These are phyloP conservation scores for Trypanosoma avium DNA, from an alignment of 208 protist genomes.

Conservation along the genomic window DNA sequence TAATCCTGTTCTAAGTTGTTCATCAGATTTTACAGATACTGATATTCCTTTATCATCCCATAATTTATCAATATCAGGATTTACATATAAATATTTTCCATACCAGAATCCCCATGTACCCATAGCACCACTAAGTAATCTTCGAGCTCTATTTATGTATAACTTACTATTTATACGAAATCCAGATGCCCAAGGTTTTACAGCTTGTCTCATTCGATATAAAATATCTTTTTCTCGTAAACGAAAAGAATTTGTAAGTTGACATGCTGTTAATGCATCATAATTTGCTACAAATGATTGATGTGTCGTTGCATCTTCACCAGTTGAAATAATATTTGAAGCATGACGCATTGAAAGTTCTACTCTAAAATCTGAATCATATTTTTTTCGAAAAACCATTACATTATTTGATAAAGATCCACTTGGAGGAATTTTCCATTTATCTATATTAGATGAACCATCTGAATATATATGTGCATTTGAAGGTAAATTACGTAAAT, in stretches of 20 bases:
- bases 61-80: conserved; percentile 36
- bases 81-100: conserved; percentile 51
- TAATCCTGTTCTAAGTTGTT: conserved; percentile 27
- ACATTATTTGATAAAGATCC: conserved; percentile 43
- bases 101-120: conserved; percentile 50
- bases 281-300: conserved; percentile 35
- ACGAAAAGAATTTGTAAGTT: conserved; percentile 79
- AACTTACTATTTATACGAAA: conserved; percentile 47
- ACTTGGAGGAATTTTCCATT: conserved; percentile 23
- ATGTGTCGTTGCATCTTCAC: conserved; percentile 12
- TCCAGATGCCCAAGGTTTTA: conserved; percentile 32
- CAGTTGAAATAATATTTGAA: conserved; percentile 16
- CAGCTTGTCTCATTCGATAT: conserved; percentile 48
- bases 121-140: conserved; percentile 53
- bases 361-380: conserved; percentile 67
- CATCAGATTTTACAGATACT: conserved; percentile 11
- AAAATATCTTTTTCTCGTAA: conserved; percentile 61
- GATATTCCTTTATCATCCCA: conserved; percentile 42
- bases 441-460: conserved; percentile 20
- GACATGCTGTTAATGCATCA: conserved; percentile 61
- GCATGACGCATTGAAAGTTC: conserved; percentile 69
- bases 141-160: conserved; percentile 45
- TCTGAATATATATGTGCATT: conserved; percentile 48
- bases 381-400: conserved; percentile 71
- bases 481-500: conserved; percentile 51